Evolutionary conservation across 2,329 filamentous ascomycete genomes (phyloP).

Genomic region (Botrytis galanthina): DNA sequence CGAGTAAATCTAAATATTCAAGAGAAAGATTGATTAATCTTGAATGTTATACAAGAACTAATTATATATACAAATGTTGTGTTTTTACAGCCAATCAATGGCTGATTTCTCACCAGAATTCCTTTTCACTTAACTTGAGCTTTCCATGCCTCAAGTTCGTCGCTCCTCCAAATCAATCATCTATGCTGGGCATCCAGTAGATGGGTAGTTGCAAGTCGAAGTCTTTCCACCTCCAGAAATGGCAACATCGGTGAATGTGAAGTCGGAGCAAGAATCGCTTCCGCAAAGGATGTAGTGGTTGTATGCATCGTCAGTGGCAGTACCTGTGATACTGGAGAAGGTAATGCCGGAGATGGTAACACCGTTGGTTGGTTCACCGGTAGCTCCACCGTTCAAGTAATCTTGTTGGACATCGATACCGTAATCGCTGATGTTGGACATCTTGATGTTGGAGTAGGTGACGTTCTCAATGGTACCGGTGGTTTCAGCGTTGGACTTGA

Average conservation of each 20-base stretch:
- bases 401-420: slow-evolving; percentile 58
- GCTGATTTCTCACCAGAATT: background rate
- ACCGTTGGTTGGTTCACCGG: slow-evolving; percentile 35
- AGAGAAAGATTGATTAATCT: background rate
- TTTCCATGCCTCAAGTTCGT: too few species aligned
- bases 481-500: slow-evolving; percentile 41
- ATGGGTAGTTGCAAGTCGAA: slow-evolving; percentile 2
- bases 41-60: background rate
- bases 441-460: slow-evolving; percentile 52
- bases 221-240: background rate
- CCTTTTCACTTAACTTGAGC: background rate
- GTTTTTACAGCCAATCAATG: background rate
- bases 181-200: slow-evolving; percentile 8
- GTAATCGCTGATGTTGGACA: slow-evolving; percentile 46
- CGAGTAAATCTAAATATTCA: background rate
- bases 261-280: slow-evolving; percentile 45
- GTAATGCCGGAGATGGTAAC: slow-evolving; percentile 52
- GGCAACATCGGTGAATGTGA: slow-evolving; percentile 9
- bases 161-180: background rate
- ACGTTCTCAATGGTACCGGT: slow-evolving; percentile 46
- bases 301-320: slow-evolving; percentile 39
- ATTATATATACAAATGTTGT: background rate
- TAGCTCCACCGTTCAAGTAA: slow-evolving; percentile 40
- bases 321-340: slow-evolving; percentile 45
- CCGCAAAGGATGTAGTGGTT: slow-evolving; percentile 55